Conservation (phyloP, 148 eudicot genomes). For the Bassia scoparia region DNA sequence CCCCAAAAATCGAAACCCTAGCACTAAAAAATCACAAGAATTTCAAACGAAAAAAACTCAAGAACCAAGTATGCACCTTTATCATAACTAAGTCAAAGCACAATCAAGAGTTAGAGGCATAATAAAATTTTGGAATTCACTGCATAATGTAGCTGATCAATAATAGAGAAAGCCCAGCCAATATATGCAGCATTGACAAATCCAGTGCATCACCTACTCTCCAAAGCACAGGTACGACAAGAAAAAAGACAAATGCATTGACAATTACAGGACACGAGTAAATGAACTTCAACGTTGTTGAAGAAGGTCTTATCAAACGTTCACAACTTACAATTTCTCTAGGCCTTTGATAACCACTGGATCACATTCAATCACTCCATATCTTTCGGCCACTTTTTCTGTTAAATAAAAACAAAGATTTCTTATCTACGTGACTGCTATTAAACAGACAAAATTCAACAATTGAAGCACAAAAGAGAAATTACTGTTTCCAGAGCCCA, state of each 20-base stretch:
- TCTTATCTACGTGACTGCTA: conserved; percentile 12
- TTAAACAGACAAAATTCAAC: background rate
- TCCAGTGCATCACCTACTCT: background rate
- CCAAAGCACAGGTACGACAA: background rate
- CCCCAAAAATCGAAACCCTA: too few species aligned
- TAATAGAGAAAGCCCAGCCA: too few species aligned
- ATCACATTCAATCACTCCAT: conserved; percentile 89
- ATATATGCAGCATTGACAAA: background rate
- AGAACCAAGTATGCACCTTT: conserved; percentile 82
- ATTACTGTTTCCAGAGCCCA: conserved; percentile 50
- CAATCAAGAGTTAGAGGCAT: background rate
- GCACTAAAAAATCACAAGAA: too few species aligned
- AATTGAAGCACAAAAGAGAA: background rate
- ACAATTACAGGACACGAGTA: too few species aligned
- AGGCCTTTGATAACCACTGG: conserved; percentile 64
- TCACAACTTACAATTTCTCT: conserved; percentile 65
- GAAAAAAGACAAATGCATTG: too few species aligned
- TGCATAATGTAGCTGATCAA: too few species aligned
- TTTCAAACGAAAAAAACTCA: too few species aligned
- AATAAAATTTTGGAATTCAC: background rate
- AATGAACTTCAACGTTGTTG: too few species aligned
- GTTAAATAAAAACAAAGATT: conserved; percentile 23
- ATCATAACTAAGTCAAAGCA: conserved; percentile 52
- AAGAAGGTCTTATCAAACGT: too few species aligned
- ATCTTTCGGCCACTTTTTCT: conserved; percentile 60